Evolutionary conservation across 257 asterid genomes (phyloP).

Genomic region (Agastache rugosa): DNA sequence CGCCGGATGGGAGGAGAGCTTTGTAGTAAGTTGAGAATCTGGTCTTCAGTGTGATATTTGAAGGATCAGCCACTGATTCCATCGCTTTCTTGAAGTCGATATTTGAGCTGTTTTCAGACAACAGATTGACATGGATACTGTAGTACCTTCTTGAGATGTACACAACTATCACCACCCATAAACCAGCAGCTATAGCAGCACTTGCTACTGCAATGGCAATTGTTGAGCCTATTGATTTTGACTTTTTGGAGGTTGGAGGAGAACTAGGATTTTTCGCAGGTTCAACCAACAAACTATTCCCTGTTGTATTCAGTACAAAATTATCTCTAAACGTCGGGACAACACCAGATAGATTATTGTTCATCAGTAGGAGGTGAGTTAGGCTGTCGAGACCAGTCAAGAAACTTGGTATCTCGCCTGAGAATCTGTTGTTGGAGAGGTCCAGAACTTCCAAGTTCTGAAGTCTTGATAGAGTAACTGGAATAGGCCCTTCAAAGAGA

Average conservation of each 20-base stretch:
- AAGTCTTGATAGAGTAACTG: conserved; percentile 45
- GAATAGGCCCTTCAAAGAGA: conserved; percentile 60
- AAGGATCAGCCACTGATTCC: conserved; percentile 53
- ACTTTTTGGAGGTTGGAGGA: conserved; percentile 31
- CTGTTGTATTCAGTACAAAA: conserved; percentile 30
- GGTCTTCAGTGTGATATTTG: conserved; percentile 58
- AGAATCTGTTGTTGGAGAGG: conserved; percentile 69
- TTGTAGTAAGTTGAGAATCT: conserved; percentile 84
- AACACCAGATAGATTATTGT: conserved; percentile 67
- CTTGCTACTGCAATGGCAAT: conserved; percentile 48
- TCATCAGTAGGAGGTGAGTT: conserved; percentile 57
- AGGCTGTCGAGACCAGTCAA: conserved; percentile 46
- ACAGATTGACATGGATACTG: conserved; percentile 52
- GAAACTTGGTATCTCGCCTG: conserved; percentile 61
- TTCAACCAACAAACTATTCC: conserved; percentile 40
- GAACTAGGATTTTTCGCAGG: conserved; percentile 8
- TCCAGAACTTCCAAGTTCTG: conserved; percentile 71
- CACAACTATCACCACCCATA: conserved; percentile 31
- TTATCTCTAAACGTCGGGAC: conserved; percentile 43
- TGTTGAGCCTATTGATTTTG: conserved; percentile 42
- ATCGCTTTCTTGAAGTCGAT: conserved; percentile 69
- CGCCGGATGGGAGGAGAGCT: conserved; percentile 73
- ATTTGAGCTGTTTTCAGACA: conserved; percentile 65
- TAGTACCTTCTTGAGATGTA: conserved; percentile 55
- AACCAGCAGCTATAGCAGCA: conserved; percentile 32